Percentiles rank a stretch among this genome's conserved stretches.
These are phyloP conservation scores for Backusella luteola DNA, from an alignment of 192 early-diverging fungal genomes.

Conservation along the genomic window DNA sequence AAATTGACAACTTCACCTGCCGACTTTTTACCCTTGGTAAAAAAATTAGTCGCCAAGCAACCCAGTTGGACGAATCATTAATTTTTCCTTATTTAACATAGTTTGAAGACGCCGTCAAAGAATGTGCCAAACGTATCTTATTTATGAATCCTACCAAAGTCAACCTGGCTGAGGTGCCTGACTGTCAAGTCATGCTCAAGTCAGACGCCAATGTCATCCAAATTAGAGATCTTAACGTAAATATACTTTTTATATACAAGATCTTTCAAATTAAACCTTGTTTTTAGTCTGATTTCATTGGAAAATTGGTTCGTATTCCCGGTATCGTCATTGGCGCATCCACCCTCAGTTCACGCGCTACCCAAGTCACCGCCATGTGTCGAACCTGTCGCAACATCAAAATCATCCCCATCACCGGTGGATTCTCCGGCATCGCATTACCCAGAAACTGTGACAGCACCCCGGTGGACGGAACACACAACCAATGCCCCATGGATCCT, in stretches of 20 bases:
- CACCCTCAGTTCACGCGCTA: constrained; percentile 85
- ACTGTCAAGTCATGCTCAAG: constrained; percentile 86
- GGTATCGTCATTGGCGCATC: constrained; percentile 96
- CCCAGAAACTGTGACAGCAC: constrained; percentile 81
- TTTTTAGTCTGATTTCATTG: constrained; percentile 73
- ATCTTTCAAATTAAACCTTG: neutral
- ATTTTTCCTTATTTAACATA: too few species aligned
- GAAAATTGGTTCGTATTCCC: constrained; percentile 90
- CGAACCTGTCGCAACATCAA: constrained; percentile 82
- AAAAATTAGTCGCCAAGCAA: neutral
- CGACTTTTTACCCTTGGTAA: constrained; percentile 78
- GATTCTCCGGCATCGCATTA: constrained; percentile 80
- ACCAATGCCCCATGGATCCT: constrained; percentile 74
- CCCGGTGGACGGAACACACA: constrained; percentile 23
- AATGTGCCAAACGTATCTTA: constrained; percentile 72
- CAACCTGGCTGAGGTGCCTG: constrained; percentile 62
- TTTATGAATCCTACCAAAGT: constrained; percentile 44
- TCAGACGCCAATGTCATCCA: constrained; percentile 86
- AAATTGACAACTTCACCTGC: constrained; percentile 74
- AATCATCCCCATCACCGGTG: constrained; percentile 75
- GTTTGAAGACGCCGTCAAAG: constrained; percentile 89
- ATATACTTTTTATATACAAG: too few species aligned
- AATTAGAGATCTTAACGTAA: constrained; percentile 87
- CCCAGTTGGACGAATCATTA: neutral
- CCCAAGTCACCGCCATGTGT: constrained; percentile 87